Base-by-base conservation (phyloP, 352 stramenopile species). In the Peronospora destructor region DNA sequence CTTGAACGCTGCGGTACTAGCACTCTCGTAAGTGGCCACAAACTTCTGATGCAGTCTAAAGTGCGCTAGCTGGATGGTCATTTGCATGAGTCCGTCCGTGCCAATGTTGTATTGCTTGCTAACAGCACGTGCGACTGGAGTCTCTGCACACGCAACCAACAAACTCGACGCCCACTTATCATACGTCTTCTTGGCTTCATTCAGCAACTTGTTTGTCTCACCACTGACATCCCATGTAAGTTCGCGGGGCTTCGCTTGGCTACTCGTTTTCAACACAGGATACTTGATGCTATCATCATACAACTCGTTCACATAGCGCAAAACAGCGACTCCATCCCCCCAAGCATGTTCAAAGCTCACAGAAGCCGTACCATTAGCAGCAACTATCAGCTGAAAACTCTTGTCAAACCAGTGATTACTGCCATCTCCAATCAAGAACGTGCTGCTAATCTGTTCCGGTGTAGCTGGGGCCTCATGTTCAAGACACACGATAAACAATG, bases 321-420 rank as follows among this genome's bases (percentile, higher is more conserved):
- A 61, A 33, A 95, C 85, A 0, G 85, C 87, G 2, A 95, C 84
- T 35, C 87, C 87, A 41, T 95, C 85, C 12, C 84, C 84, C 84
- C 85, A 96, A 30, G 85, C 83, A 56, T 96, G 87, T 49, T 96
- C 87, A 64, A 95, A 95, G 66, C 92, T 94, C 37, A 95, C 81
- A 2, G 77, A 87, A 12, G 79, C 76, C 17, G 72, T 73, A 38
- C 85, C 87, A 51, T 94, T 94, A 9, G 65, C 66, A 8, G 79
- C 74, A 6, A 95, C 61, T 39, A 95, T 88, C 4, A 95, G 53
- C 59, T 96, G 87, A 49, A 96, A 92, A 57, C 81, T 93, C 80
- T 96, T 96, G 64, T 96, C 87, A 41, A 94, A 95, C 85, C 87
- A 96, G 56, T 90, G 84, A 68, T 95, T 95, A 16, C 68, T 68